A percentile compares a stretch with the other conserved stretches of the same genome.
phyloP scores from a whole-genome alignment of 2,329 filamentous ascomycete genomes.

The Trichoderma pleuroti region DNA sequence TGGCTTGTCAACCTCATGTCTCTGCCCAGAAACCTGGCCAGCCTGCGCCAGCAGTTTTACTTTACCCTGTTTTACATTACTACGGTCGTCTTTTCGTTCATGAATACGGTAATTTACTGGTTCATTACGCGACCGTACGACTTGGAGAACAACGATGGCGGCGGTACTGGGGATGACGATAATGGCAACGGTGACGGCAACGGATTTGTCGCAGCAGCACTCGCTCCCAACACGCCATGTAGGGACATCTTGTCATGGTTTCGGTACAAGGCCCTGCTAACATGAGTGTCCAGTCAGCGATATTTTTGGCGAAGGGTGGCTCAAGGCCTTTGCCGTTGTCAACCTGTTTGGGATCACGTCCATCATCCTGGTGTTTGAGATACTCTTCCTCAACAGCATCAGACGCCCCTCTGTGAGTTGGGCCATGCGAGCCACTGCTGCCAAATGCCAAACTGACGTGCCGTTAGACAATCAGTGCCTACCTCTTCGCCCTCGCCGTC shows the following conservation, averaged over 20 bases:
- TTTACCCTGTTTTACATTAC: slow-evolving; percentile 51
- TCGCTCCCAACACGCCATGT: slow-evolving; percentile 10
- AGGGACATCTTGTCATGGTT: not conserved
- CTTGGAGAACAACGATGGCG: slow-evolving; percentile 11
- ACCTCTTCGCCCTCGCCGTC: slow-evolving; percentile 41
- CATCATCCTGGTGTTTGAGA: slow-evolving; percentile 44
- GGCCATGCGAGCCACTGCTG: not conserved
- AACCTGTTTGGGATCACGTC: slow-evolving; percentile 45
- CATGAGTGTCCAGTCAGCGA: slow-evolving; percentile 39
- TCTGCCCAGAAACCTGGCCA: slow-evolving; percentile 41
- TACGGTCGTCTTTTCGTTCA: slow-evolving; percentile 45
- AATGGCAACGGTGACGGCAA: not conserved
- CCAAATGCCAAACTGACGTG: slow-evolving; percentile 19
- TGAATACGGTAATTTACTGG: slow-evolving; percentile 52
- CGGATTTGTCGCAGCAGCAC: not conserved
- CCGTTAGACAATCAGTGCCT: slow-evolving; percentile 42
- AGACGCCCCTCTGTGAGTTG: slow-evolving; percentile 46
- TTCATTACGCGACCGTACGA: slow-evolving; percentile 36
- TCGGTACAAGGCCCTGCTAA: slow-evolving; percentile 21
- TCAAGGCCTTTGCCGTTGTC: slow-evolving; percentile 45
- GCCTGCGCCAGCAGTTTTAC: slow-evolving; percentile 42
- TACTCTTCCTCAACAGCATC: slow-evolving; percentile 51
- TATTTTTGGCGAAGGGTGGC: slow-evolving; percentile 46
- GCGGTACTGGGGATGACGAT: not conserved
- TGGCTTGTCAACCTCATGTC: slow-evolving; percentile 41